phyloP scores from a whole-genome alignment of 345 rosid species.

The Gossypioides kirkii region DNA sequence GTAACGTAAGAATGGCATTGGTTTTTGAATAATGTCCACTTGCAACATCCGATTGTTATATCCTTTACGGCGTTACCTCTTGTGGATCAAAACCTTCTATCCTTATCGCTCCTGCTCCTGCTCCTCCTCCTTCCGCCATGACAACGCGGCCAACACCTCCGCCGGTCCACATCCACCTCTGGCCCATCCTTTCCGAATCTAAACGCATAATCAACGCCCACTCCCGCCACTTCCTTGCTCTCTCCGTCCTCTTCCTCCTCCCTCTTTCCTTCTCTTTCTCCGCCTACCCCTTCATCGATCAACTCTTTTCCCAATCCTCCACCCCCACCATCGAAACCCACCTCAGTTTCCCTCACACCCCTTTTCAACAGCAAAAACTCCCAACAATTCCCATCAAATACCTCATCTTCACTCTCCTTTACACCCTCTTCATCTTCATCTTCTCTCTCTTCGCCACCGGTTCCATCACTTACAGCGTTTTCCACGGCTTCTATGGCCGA shows the following conservation, averaged over 20 bases:
- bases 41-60: not conserved
- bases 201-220: constrained; percentile 67
- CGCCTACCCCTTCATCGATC: constrained; percentile 47
- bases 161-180: constrained; percentile 23
- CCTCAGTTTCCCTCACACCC: constrained; percentile 18
- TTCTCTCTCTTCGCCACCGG: constrained; percentile 46
- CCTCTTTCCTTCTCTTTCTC: constrained; percentile 57
- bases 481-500: constrained; percentile 79
- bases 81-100: not conserved
- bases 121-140: constrained; percentile 14
- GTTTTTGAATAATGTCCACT: not conserved
- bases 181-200: constrained; percentile 48
- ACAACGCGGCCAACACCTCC: constrained; percentile 22
- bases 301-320: constrained; percentile 32
- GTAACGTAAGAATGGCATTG: not conserved
- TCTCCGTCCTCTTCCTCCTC: constrained; percentile 75
- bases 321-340: constrained; percentile 26
- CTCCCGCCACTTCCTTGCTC: constrained; percentile 91
- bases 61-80: not conserved
- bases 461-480: constrained; percentile 60
- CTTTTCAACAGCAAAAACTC: constrained; percentile 8
- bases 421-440: constrained; percentile 28
- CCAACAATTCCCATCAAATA: not conserved
- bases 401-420: constrained; percentile 24
- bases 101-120: no score